Evolutionary conservation across 768 basidiomycete genomes (phyloP), one percentile per base, ranked within the genome.

Genomic region (Amanita pseudoporphyria): DNA sequence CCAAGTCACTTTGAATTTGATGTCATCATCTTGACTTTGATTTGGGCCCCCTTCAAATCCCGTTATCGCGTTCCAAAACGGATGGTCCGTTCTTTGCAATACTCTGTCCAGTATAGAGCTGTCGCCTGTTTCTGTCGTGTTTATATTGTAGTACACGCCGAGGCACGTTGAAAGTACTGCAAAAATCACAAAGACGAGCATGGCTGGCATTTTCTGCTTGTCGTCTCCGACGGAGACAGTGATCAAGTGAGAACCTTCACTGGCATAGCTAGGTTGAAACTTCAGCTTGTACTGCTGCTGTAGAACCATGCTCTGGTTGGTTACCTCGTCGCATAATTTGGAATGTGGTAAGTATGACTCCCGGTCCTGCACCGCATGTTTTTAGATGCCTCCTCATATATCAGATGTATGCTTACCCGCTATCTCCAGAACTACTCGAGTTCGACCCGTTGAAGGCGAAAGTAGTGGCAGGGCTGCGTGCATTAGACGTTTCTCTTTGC

Each of bases 321-420:
- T 38, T 33, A 66, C 68, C 67, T 69, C 51, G 68, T 69, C 21
- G 67, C 68, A 52, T 68, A 68, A 50, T 69, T 69, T 28, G 68
- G 67, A 43, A 69, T 62, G 55, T 69, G 68, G 53, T 69, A 69
- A 28, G 67, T 69, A 36, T 66, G 61, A 49, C 67, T 66, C 13
- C 68, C 68, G 21, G 61, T 57, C 52, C 68, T 42, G 21, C 33
- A 44, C 9, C 32, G 45, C 35, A 13, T 31, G 10, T 24, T 31
- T 28, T 33, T 9, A 33, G 16, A 12, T 32, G 30, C 18, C 9
- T 35, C 46, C 49, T 38, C 30, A n/a, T 21, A 56, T 36, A 30
- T 24, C n/a, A 36, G 9, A 16, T 24, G n/a, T 43, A 43, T 19
- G 49, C 68, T 45, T 53, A 67, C 68, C 68, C 64, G 49, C 62